phyloP scores from a whole-genome alignment of 768 basidiomycete species.

The Amanita rubescens region DNA sequence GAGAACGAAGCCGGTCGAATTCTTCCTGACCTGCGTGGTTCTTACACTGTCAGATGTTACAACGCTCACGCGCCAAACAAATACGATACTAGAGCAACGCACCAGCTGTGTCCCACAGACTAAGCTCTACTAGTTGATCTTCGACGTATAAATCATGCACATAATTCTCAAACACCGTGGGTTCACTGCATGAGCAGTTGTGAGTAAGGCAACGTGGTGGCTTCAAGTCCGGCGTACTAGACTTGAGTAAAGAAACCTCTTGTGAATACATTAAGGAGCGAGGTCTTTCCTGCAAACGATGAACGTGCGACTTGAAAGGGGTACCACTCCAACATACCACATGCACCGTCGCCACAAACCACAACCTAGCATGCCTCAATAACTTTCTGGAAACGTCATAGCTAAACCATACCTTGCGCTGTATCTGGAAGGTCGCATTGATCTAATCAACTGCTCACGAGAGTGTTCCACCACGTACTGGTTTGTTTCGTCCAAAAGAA shows the following conservation, averaged over 20 bases:
- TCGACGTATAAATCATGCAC: slow-evolving; percentile 87
- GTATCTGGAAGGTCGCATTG: slow-evolving; percentile 26
- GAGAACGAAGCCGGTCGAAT: slow-evolving; percentile 86
- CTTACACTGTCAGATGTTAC: slow-evolving; percentile 20
- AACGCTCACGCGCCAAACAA: slow-evolving; percentile 18
- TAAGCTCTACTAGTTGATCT: slow-evolving; percentile 82
- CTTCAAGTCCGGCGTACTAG: slow-evolving; percentile 49
- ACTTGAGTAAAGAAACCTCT: slow-evolving; percentile 92
- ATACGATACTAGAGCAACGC: slow-evolving; percentile 15
- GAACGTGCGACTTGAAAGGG: slow-evolving; percentile 12
- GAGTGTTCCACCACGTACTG: slow-evolving; percentile 28
- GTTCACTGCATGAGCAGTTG: slow-evolving; percentile 47
- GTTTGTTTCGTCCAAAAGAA: slow-evolving; percentile 50
- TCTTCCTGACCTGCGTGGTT: slow-evolving; percentile 77
- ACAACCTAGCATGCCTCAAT: slow-evolving; percentile 40
- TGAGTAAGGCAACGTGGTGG: neutral
- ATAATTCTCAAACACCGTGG: slow-evolving; percentile 96
- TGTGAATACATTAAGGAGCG: slow-evolving; percentile 82
- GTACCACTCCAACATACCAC: slow-evolving; percentile 46
- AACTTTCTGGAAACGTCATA: neutral
- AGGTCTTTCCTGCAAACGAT: slow-evolving; percentile 61
- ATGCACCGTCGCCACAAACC: slow-evolving; percentile 96
- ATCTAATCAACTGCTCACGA: neutral
- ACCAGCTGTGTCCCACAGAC: slow-evolving; percentile 98
- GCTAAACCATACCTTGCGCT: slow-evolving; percentile 32